phyloP scores from a whole-genome alignment of 2,329 filamentous ascomycete species.

The Plenodomus lindquistii region DNA sequence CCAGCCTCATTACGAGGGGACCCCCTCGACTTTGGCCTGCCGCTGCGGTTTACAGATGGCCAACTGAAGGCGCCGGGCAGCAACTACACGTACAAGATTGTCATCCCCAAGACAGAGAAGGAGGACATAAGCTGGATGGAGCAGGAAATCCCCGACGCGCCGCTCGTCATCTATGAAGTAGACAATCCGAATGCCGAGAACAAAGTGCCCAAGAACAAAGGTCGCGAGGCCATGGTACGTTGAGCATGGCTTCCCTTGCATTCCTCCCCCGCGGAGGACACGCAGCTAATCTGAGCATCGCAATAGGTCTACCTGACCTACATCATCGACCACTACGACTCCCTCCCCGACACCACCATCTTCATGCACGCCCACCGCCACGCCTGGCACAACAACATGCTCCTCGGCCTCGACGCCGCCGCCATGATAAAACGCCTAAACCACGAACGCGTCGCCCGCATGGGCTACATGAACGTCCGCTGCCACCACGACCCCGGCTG shows the following conservation, averaged over 20 bases:
- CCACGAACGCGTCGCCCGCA: conserved; percentile 54
- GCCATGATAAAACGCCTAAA: conserved; percentile 57
- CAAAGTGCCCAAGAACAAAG: conserved; percentile 62
- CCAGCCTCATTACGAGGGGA: conserved; percentile 24
- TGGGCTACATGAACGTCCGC: conserved; percentile 64
- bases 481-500: conserved; percentile 63
- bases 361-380: conserved; percentile 61
- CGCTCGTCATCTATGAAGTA: conserved; percentile 55
- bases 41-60: conserved; percentile 37
- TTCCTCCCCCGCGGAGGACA: neutral
- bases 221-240: conserved; percentile 61
- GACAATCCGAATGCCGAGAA: conserved; percentile 55
- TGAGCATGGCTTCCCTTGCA: neutral
- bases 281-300: conserved; percentile 6
- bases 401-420: conserved; percentile 55
- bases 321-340: conserved; percentile 65
- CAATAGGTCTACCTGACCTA: conserved; percentile 59
- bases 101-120: conserved; percentile 44
- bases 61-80: conserved; percentile 35
- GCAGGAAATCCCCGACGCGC: conserved; percentile 38
- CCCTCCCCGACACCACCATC: conserved; percentile 61
- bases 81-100: conserved; percentile 43
- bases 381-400: conserved; percentile 64
- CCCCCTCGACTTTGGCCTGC: conserved; percentile 42
- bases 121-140: conserved; percentile 44